A percentile compares a stretch with the other conserved stretches of the same genome.
These are phyloP conservation scores for Spizellomyces punctatus DNA, from an alignment of 192 early-diverging fungal genomes.

Conservation along the genomic window DNA sequence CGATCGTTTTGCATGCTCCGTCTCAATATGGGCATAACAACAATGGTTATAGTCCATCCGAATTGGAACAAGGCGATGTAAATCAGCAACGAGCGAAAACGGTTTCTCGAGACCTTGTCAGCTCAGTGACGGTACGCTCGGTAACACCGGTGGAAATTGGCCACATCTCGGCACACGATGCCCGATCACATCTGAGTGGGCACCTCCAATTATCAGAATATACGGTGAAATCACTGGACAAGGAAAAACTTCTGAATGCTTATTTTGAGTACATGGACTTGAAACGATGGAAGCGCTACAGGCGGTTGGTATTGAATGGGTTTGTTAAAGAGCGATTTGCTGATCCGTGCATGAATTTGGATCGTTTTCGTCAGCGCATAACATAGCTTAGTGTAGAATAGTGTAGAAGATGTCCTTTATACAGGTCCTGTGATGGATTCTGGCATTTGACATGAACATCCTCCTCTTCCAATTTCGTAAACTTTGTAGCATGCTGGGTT, in stretches of 20 bases:
- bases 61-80: too few species aligned
- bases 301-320: background rate
- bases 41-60: too few species aligned
- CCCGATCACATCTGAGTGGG: background rate
- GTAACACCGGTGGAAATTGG: slow-evolving; percentile 26
- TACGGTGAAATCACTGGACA: background rate
- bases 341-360: slow-evolving; percentile 2
- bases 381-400: too few species aligned
- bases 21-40: background rate
- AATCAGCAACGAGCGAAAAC: too few species aligned
- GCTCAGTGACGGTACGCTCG: slow-evolving; percentile 31
- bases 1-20: background rate
- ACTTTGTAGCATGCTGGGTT: too few species aligned
- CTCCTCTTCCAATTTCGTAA: too few species aligned
- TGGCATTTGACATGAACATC: too few species aligned
- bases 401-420: too few species aligned
- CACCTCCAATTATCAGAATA: background rate
- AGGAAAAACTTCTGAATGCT: background rate
- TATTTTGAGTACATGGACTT: background rate
- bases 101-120: background rate
- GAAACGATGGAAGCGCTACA: slow-evolving; percentile 1
- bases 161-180: slow-evolving; percentile 32
- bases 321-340: slow-evolving; percentile 2
- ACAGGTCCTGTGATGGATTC: too few species aligned
- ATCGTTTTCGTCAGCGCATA: background rate